These are phyloP conservation scores for Copromyces sp. DNA, from an alignment of 495 filamentous ascomycete species.

Conservation along the genomic window DNA sequence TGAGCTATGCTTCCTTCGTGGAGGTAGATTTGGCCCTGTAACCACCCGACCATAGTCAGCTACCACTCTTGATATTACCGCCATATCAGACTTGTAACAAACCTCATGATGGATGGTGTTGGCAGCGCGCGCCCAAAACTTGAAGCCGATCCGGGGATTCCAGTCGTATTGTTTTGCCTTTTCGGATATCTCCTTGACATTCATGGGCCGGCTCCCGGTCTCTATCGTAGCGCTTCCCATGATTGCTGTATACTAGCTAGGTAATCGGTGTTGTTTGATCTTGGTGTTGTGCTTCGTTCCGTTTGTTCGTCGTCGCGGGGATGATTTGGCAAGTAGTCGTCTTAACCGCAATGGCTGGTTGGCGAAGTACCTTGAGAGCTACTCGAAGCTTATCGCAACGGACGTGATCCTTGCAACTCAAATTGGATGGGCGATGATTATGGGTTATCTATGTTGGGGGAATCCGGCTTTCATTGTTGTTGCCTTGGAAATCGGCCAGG, in stretches of 20 bases:
- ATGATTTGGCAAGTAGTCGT: neutral
- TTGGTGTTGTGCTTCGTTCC: neutral
- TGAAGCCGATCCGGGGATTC: slow-evolving; percentile 59
- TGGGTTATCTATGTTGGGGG: neutral
- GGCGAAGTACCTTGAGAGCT: neutral
- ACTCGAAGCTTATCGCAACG: neutral
- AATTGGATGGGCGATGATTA: neutral
- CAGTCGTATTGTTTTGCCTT: slow-evolving; percentile 71
- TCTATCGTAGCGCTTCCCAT: neutral
- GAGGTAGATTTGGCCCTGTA: slow-evolving; percentile 55
- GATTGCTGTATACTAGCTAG: neutral
- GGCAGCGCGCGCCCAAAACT: slow-evolving; percentile 75
- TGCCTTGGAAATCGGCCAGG: neutral
- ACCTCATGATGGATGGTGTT: slow-evolving; percentile 74
- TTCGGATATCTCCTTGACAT: slow-evolving; percentile 57
- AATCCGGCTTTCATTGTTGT: neutral
- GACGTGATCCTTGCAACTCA: neutral
- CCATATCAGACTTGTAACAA: slow-evolving; percentile 1
- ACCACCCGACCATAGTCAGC: neutral
- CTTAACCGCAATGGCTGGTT: neutral
- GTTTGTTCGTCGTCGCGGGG: neutral
- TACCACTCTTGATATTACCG: neutral
- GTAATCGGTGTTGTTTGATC: neutral
- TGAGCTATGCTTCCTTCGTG: slow-evolving; percentile 76
- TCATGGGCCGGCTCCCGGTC: slow-evolving; percentile 45